Base-by-base conservation (phyloP, 228 moss, liverwort and hornwort species). In the Sphagnum magellanicum region DNA sequence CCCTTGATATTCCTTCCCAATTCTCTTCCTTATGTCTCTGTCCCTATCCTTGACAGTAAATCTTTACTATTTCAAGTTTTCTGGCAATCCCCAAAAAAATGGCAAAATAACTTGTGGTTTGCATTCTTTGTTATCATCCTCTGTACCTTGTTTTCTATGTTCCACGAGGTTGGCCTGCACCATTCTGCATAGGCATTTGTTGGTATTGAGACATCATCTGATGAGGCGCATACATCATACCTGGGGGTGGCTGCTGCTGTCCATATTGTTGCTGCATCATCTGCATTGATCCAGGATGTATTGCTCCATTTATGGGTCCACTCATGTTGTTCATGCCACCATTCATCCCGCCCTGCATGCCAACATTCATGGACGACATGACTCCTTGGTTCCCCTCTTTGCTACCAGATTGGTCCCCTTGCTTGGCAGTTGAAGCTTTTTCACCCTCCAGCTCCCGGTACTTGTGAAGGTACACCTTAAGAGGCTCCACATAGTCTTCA, bases 401-500 rank as follows among this genome's bases (percentile, higher is more conserved):
- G 5, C 77, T 83, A 51, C 74, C 86, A 3, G 89, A 80, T 75
- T 88, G 86, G 51, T 94, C 94, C 6, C 91, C 94, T 66, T 85
- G 88, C 76, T 94, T 94, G 53, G 91, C 89, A 84, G 89, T 88
- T 52, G 94, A 90, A 50, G 89, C 89, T 80, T 93, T 93, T 83
- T 93, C 93, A 48, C 93, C 93, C 70, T 94, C 91, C 53, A 89
- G 70, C 86, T 94, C 91, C 63, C 91, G 80, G 77, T 94, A 94
- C 79, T 94, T 94, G 70, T 85, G 94, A 50, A 94, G 70, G 72
- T 94, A 91, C 5, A 94, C 90, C 74, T 94, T 94, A 67, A 94
- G 67, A 10, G 92, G 90, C 70, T 95, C 95, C 32, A 92, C 90
- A 59, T 95, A 92, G 71, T 95, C 90, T 49, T 95, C 95, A 6